Evolutionary conservation across 352 stramenopile genomes (phyloP), one percentile per base, ranked within the genome.

Genomic region (Ophiocytium majus): DNA sequence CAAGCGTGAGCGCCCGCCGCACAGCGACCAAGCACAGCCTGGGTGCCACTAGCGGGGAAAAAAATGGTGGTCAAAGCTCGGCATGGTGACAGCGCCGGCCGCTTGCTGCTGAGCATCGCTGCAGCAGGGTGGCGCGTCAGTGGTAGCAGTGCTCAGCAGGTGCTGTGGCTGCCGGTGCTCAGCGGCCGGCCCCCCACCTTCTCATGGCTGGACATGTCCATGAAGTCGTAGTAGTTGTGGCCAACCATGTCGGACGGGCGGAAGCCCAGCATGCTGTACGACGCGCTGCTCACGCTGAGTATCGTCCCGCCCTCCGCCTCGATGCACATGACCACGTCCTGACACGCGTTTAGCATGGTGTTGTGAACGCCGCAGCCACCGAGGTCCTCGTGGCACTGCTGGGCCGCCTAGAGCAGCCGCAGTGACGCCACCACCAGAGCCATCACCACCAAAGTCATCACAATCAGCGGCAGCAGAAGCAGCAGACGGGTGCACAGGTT

Each of bases 171-270:
- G n/a, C n/a, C n/a, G n/a, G n/a, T n/a, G n/a, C n/a, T n/a, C n/a
- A n/a, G n/a, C n/a, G n/a, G n/a, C n/a, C n/a, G n/a, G n/a, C n/a
- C n/a, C n/a, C 64, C 5, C 17, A 76, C 64, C 64, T 76, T 76
- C 31, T 76, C 64, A 76, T 76, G 64, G 64, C 64, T 76, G 31
- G 31, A 5, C 64, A 35, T 78, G 5, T 78, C 66, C 32, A 78
- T 78, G 35, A 78, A 78, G 66, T 78, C 66, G 35, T 78, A 78
- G 35, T 78, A 78, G 35, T 43, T 78, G 32, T 43, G 66, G 35
- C 35, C 32, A 14, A 78, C 32, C 66, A 78, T 78, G 32, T 78
- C 66, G 35, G 35, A 5, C 5, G 66, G 66, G 5, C 14, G 5
- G 66, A 43, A 78, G 32, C 66, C 66, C 5, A 78, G 66, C 66